Evolutionary conservation across 495 filamentous ascomycete genomes (phyloP).

Genomic region (Daldinia decipiens): DNA sequence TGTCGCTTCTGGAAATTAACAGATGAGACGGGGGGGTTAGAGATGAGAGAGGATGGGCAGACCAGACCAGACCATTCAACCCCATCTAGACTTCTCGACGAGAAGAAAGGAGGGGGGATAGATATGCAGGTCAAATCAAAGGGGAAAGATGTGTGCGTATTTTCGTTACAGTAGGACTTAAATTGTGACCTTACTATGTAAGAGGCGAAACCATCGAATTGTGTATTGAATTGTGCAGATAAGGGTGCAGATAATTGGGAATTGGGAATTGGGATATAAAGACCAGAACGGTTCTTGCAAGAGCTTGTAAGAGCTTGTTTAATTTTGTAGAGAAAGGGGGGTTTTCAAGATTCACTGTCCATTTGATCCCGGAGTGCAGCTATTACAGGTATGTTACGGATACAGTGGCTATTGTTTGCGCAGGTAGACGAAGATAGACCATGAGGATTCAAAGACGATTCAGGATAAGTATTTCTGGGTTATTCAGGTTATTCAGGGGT

Average conservation of each 20-base stretch:
- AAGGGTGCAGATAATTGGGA: not conserved
- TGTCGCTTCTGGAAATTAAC: conserved; percentile 36
- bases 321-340: not conserved
- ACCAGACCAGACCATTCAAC: conserved; percentile 30
- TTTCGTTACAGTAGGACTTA: conserved; percentile 25
- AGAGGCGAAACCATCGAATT: not conserved
- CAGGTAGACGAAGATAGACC: conserved; percentile 4
- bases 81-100: conserved; percentile 22
- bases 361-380: not conserved
- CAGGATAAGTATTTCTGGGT: not conserved
- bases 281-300: not conserved
- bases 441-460: conserved; percentile 2
- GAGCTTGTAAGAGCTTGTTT: too few relatives aligned
- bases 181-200: conserved; percentile 11
- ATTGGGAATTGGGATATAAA: not conserved
- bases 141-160: conserved; percentile 32
- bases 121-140: conserved; percentile 42
- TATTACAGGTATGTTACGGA: conserved; percentile 10
- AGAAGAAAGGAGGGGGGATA: conserved; percentile 1
- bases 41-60: conserved; percentile 12
- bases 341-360: not conserved
- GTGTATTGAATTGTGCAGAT: not conserved
- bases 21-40: conserved; percentile 8
- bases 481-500: conserved; percentile 4
- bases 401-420: conserved; percentile 2